These are phyloP conservation scores for Apiospora aurea DNA, from an alignment of 2,329 filamentous ascomycete genomes.

Conservation along the genomic window DNA sequence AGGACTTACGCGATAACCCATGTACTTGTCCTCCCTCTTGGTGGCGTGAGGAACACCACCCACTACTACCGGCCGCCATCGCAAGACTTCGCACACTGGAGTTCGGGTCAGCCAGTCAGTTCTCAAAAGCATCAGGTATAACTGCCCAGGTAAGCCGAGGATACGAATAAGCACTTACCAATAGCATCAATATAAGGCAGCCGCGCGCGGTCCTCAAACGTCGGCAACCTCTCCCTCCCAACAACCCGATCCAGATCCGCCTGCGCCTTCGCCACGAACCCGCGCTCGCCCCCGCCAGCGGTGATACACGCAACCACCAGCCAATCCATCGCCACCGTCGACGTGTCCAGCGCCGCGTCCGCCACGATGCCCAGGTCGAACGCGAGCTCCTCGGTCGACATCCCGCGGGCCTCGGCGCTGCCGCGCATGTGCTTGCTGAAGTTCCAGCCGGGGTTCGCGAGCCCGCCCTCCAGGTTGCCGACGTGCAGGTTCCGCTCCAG, in stretches of 20 bases:
- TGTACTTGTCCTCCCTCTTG: slow-evolving; percentile 43
- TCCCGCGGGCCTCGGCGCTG: slow-evolving; percentile 31
- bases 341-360: slow-evolving; percentile 42
- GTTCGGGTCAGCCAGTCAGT: no score
- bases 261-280: slow-evolving; percentile 46
- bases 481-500: slow-evolving; percentile 38
- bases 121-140: no score
- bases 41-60: slow-evolving; percentile 49
- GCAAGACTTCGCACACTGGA: slow-evolving; percentile 46
- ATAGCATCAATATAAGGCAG: slow-evolving; percentile 52
- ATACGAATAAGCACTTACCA: no score
- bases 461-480: slow-evolving; percentile 35
- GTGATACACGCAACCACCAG: slow-evolving; percentile 43
- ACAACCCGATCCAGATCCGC: slow-evolving; percentile 50
- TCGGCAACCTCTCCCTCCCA: slow-evolving; percentile 47
- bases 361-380: slow-evolving; percentile 42
- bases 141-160: no score
- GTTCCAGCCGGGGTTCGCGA: slow-evolving; percentile 40
- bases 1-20: slow-evolving; percentile 45
- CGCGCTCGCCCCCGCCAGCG: slow-evolving; percentile 9
- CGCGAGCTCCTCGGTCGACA: slow-evolving; percentile 41
- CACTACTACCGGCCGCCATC: slow-evolving; percentile 51
- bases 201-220: slow-evolving; percentile 46
- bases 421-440: slow-evolving; percentile 40
- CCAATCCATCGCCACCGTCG: slow-evolving; percentile 40